Base-by-base conservation (phyloP, 345 rosid species). In the Lumnitzera littorea region DNA sequence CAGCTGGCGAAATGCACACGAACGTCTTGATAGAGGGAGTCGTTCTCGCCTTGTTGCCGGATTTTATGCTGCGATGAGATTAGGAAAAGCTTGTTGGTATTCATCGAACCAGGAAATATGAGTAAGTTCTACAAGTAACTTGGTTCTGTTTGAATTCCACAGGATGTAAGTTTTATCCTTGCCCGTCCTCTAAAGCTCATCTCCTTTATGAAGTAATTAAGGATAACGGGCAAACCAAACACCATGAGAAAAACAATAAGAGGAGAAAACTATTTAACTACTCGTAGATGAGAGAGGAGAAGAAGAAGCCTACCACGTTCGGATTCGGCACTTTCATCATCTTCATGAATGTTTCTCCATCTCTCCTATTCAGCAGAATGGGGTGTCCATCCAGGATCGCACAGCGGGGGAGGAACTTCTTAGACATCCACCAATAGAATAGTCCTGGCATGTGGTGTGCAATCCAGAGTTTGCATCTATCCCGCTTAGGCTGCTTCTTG, bases 401-500 rank as follows among this genome's bases (percentile, higher is more conserved):
- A 10, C 57, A 82, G 29, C 60, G 62, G 20, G 87, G 87, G 64
- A 84, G 82, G 67, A 68, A 62, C 16, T 70, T 84, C 68, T 84
- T 85, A 49, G 78, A 82, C 67, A 74, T 68, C 90, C 87, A 84
- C 85, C 87, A 82, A 76, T 84, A 82, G 0, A 69, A 3, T 2
- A 82, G 76, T 51, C 67, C 62, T 16, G 87, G 86, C 29, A 58
- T 48, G 55, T 72, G 64, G 60, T 82, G 90, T 1, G 90, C 79
- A 47, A 82, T 63, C 31, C 77, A 66, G 29, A 79, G 62, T 16
- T 75, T 64, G 57, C 75, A 60, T 68, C 76, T 83, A 62, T 82
- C 87, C 48, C 68, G 63, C 17, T 52, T 72, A 0, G 76, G 62
- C 60, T 75, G 82, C 36, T 67, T 56, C 61, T 61, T 57, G 73